Evolutionary conservation across 208 protist genomes (phyloP), one percentile per base, ranked within the genome.

Genomic region (Polymyxa betae): DNA sequence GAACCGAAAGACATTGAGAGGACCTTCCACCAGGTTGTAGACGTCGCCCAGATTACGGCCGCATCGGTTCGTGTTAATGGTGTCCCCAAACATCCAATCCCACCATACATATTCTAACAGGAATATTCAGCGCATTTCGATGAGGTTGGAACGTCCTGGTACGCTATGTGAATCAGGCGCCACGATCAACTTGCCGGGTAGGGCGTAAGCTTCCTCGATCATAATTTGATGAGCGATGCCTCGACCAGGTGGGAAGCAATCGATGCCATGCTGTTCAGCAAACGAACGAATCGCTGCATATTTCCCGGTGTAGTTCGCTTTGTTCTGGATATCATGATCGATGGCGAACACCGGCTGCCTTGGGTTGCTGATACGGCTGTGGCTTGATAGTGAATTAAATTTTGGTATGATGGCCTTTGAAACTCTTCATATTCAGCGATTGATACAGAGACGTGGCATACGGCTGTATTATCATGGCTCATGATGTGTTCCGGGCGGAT

Each of bases 151-250:
- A 35, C 44, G 20, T 46, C 24, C 5, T 5, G 24, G 5, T 60
- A 60, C 96, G 0, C 92, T 94, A 89, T 96, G 94, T 40, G 90
- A 93, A 90, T 96, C 95, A 68, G 90, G 93, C 5, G 94, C 95
- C 0, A 96, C 94, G 0, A 94, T 92, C 45, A 96, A 89, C 16
- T 72, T 94, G 38, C 77, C 77, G 29, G 94, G 94, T 45, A 88
- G 91, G 0, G 92, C 93, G 88, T 95, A 95, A n/a, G 94, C 95
- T 89, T 96, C 94, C 89, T 96, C 95, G 60, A 89, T 82, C 94
- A 96, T 96, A 10, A 95, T 89, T 87, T 95, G 93, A 88, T 96
- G 95, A 1, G 93, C 95, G 43, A 96, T 96, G 16, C 95, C 95
- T 29, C 94, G 64, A 1, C 95, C 95, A 10, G 95, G 94, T 16